Percentiles rank a stretch among this genome's conserved stretches.
Evolutionary conservation across 1,284 basidiomycete species (phyloP).

Genomic region (Ceraceosorus guamensis): DNA sequence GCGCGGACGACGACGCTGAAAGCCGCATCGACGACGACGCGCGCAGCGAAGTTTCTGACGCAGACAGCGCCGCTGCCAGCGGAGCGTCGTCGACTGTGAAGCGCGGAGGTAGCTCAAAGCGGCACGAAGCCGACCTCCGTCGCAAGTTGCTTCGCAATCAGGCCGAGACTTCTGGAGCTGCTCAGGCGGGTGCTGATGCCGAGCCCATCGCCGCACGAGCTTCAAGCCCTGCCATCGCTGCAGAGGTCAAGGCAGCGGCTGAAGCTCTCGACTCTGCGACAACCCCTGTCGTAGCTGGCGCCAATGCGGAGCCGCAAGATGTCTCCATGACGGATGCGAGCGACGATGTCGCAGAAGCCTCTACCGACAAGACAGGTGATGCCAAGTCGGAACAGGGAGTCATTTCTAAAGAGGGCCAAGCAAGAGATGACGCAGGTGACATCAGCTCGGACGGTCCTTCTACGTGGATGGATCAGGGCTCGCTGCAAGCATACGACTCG

Average conservation of each 20-base stretch:
- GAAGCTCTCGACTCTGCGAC: conserved; percentile 19
- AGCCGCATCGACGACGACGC: conserved; percentile 52
- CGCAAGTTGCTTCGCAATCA: conserved; percentile 29
- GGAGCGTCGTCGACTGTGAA: conserved; percentile 15
- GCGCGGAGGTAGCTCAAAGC: conserved; percentile 20
- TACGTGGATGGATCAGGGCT: conserved; percentile 53
- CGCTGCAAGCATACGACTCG: conserved; percentile 33
- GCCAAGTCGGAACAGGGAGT: background rate
- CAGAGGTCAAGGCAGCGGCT: conserved; percentile 12
- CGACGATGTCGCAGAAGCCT: too few relatives aligned
- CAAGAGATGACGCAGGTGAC: conserved; percentile 5
- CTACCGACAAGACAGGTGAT: too few relatives aligned
- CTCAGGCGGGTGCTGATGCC: background rate
- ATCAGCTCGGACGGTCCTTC: conserved; percentile 34
- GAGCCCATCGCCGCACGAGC: background rate
- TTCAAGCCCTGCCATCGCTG: background rate
- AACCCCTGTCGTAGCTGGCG: conserved; percentile 22
- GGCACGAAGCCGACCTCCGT: conserved; percentile 26
- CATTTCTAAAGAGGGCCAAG: conserved; percentile 6
- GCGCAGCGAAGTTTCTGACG: conserved; percentile 59
- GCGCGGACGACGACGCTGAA: conserved; percentile 20
- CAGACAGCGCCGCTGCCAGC: conserved; percentile 49
- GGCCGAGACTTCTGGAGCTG: conserved; percentile 20
- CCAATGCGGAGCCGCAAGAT: conserved; percentile 15
- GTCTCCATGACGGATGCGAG: conserved; percentile 27